Evolutionary conservation across 1,284 basidiomycete genomes (phyloP), one percentile per base, ranked within the genome.

Genomic region (Tilletia walkeri): DNA sequence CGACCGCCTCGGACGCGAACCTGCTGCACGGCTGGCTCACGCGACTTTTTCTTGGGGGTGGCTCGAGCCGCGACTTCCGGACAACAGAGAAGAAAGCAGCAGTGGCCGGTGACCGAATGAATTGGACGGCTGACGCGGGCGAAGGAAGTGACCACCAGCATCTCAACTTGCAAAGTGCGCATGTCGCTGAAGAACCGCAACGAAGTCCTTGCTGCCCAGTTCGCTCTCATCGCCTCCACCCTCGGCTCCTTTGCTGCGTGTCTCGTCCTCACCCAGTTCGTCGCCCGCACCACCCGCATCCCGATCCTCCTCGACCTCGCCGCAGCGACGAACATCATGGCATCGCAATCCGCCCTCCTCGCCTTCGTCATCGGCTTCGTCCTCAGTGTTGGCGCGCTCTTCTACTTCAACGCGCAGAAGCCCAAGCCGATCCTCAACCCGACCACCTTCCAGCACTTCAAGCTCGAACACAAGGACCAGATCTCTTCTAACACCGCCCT

Each of bases 401-500:
- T 81, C 69, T 81, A 75, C 72, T 73, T 77, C 65, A 73, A 76
- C 68, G 65, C 72, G 24, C 70, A 67, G 70, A 79, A 76, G 76
- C 48, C 72, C 67, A 85, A 84, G 75, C 90, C 91, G 49, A 89
- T 90, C 30, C 87, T 96, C 70, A 88, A 92, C 84, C 88, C 92
- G 3, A 87, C 87, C 71, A 86, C 86, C 70, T 99, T 92, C 90
- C 88, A 92, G 81, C 86, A 90, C 72, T 97, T 92, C 86, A 88
- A 90, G 65, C 88, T 99, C 69, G 86, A 87, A 73, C 88, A 92
- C 80, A 96, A 95, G 86, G 90, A 89, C 66, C 86, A 89, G 76
- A 87, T 98, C 72, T 96, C 94, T n/a, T 91, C 91, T 75, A 99
- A 99, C 86, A 96, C 94, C 67, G 94, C 94, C 72, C 87, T 94